phyloP scores from a whole-genome alignment of 1,139 yeast species.

The Eremothecium coryli region DNA sequence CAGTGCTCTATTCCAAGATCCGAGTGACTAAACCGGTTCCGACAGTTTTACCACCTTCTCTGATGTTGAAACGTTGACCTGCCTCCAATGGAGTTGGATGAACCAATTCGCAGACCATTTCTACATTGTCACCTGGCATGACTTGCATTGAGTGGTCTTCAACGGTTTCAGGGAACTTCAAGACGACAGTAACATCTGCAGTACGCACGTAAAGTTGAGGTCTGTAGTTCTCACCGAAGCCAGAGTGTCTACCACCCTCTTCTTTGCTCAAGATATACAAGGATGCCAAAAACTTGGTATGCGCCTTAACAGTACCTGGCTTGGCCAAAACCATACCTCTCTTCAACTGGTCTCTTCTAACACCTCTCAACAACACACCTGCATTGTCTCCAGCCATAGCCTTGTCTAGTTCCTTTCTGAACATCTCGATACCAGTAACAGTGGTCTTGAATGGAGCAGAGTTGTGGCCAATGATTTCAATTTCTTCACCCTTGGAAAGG shows the following conservation, averaged over 20 bases:
- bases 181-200: conserved; percentile 86
- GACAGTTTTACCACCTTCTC: conserved; percentile 99
- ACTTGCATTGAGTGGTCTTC: conserved; percentile 84
- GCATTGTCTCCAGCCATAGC: conserved; percentile 99
- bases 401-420: conserved; percentile 93
- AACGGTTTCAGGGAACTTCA: conserved; percentile 85
- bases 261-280: conserved; percentile 87
- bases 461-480: conserved; percentile 91
- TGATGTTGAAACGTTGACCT: conserved; percentile 96
- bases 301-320: conserved; percentile 87
- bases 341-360: conserved; percentile 91
- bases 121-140: conserved; percentile 97
- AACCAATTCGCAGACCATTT: conserved; percentile 86
- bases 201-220: conserved; percentile 97
- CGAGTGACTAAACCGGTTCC: conserved; percentile 98
- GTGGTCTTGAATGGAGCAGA: conserved; percentile 83
- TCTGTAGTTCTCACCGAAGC: conserved; percentile 94
- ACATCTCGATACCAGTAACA: conserved; percentile 98
- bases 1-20: conserved; percentile 48
- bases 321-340: conserved; percentile 98
- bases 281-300: conserved; percentile 89
- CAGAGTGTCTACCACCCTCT: conserved; percentile 99
- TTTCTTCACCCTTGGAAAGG: conserved; percentile 95
- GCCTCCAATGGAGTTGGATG: conserved; percentile 92
- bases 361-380: conserved; percentile 95